Base-by-base conservation (phyloP, 2,329 filamentous ascomycete species). In the Karstenula rhodostoma region DNA sequence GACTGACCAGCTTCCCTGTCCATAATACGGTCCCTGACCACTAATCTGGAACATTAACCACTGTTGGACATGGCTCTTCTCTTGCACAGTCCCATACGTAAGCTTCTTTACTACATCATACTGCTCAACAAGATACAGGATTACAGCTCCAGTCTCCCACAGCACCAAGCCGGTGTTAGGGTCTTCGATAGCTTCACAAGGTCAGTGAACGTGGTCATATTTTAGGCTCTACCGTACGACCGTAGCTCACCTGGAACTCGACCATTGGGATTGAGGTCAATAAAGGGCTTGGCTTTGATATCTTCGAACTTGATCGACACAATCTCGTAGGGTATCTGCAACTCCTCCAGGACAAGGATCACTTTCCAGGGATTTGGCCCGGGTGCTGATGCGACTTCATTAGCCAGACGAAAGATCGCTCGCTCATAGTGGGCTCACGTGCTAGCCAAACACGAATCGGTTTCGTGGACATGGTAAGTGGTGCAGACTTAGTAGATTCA, bases 1-100 rank as follows among this genome's bases (percentile, higher is more conserved):
- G n/a, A n/a, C n/a, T n/a, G n/a, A n/a, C n/a, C 81, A 84, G 29
- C 70, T 73, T 0, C 70, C 72, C 66, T 84, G 82, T 15, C 83
- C 83, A 59, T 77, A 76, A 56, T 77, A 77, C 0, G 77, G 75
- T 3, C 74, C 76, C 57, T 77, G 76, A 1, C 73, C 73, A 8
- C 60, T 67, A n/a, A 74, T 67, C 54, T 79, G 77, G 62, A 77
- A 77, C 29, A 67, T 54, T 2, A 74, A 56, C 72, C 71, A 79
- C 54, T 71, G 70, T 56, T 73, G 67, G 40, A 52, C 40, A 4
- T 66, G 67, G 48, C 62, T 67, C 46, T 70, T 71, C 53, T 75
- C 67, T 19, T 65, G 60, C 4, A 66, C 55, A 1, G 57, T 63
- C 13, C 50, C 57, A 56, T 75, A 76, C 19, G 51, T 58, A 15